phyloP scores from a whole-genome alignment of 257 asterid genomes.

The Osmanthus fragrans region DNA sequence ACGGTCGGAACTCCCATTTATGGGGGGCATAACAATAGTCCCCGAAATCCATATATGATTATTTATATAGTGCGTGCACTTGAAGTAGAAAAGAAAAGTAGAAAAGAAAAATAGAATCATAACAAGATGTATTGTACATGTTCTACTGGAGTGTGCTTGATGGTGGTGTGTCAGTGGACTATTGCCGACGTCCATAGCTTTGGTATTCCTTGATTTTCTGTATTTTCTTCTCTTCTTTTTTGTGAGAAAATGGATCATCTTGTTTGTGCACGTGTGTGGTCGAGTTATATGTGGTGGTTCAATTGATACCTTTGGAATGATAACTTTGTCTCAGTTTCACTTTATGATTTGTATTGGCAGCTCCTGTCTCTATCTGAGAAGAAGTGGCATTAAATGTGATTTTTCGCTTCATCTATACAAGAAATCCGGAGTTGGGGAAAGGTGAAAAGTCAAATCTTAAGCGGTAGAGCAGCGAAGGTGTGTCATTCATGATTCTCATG shows the following conservation, averaged over 20 bases:
- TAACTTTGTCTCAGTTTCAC: too few relatives aligned
- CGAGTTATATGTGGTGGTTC: not conserved
- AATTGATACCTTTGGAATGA: too few relatives aligned
- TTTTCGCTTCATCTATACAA: not conserved
- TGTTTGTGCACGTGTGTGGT: not conserved
- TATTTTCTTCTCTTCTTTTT: too few relatives aligned
- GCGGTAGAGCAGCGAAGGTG: not conserved
- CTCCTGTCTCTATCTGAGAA: slow-evolving; percentile 1
- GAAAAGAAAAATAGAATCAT: too few relatives aligned
- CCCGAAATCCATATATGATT: too few relatives aligned
- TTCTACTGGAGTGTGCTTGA: not conserved
- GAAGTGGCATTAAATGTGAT: not conserved
- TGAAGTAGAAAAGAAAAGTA: too few relatives aligned
- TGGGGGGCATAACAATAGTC: too few relatives aligned
- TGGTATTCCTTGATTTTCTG: too few relatives aligned
- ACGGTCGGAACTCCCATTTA: too few relatives aligned
- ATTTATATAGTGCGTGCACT: too few relatives aligned
- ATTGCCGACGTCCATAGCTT: not conserved
- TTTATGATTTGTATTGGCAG: not conserved
- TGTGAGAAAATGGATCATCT: too few relatives aligned
- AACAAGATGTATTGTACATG: not conserved
- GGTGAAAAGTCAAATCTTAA: not conserved
- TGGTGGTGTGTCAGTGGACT: not conserved
- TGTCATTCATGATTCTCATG: not conserved
- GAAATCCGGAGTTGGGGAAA: not conserved